A percentile compares a stretch with the other conserved stretches of the same genome.
Evolutionary conservation across 2,329 filamentous ascomycete genomes (phyloP).

Genomic region (Xylaria sp.): DNA sequence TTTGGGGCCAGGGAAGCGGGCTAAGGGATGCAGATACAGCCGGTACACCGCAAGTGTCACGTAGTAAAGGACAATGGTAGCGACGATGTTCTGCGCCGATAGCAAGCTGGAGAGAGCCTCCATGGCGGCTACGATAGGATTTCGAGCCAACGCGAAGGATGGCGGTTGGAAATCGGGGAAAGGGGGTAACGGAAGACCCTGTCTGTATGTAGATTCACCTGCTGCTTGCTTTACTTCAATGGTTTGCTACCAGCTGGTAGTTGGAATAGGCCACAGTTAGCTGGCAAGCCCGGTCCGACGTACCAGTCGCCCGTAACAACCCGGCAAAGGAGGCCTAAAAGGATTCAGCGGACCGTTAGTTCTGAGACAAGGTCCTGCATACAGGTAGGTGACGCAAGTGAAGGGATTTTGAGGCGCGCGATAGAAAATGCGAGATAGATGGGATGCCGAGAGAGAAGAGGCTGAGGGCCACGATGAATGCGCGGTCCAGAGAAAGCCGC

Average conservation of each 20-base stretch:
- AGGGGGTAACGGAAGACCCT: not conserved
- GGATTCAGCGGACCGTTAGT: not conserved
- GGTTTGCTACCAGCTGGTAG: not conserved
- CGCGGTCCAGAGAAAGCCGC: no score
- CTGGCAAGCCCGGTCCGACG: not conserved
- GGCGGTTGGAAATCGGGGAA: conserved; percentile 1
- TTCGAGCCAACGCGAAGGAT: conserved; percentile 2
- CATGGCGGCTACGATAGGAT: conserved; percentile 1
- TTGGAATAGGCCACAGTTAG: not conserved
- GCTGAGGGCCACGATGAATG: no score
- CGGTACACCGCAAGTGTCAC: conserved; percentile 18
- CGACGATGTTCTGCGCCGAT: not conserved
- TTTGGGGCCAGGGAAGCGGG: conserved; percentile 29
- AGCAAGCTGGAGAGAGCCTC: conserved; percentile 1
- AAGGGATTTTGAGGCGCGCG: not conserved
- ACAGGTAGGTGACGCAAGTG: not conserved
- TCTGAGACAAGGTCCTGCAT: not conserved
- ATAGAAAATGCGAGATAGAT: no score
- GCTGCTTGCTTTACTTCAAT: not conserved
- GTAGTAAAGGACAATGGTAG: conserved; percentile 6
- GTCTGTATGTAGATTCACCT: not conserved
- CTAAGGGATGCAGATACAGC: conserved; percentile 28
- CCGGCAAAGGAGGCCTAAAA: not conserved
- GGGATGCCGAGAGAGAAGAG: no score
- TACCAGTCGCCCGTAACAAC: not conserved